These are phyloP conservation scores for Phyllosticta citribraziliensis DNA, from an alignment of 2,329 filamentous ascomycete genomes.

Conservation along the genomic window DNA sequence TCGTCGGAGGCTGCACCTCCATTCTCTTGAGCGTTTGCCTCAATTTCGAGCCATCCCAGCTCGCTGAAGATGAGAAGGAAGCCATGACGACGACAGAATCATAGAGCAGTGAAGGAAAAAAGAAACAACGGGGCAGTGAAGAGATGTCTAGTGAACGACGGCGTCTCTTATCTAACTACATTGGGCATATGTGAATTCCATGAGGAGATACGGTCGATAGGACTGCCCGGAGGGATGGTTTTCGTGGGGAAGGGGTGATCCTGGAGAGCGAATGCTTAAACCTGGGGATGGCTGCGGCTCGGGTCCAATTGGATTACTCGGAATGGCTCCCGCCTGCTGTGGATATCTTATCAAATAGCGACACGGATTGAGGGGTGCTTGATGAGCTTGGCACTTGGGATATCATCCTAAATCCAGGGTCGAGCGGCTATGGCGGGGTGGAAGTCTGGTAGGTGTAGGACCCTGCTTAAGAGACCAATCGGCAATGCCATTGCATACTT, in stretches of 20 bases:
- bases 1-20: background rate
- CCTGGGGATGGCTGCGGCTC: background rate
- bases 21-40: background rate
- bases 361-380: background rate
- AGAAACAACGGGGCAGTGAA: background rate
- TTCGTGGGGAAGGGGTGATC: background rate
- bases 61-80: background rate
- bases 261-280: background rate
- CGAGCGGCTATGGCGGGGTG: background rate
- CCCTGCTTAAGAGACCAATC: background rate
- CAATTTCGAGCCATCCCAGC: background rate
- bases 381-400: background rate
- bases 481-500: background rate
- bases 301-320: background rate
- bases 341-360: background rate
- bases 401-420: background rate
- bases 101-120: background rate
- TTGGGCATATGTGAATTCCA: background rate
- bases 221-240: background rate
- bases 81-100: background rate
- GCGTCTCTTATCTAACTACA: background rate
- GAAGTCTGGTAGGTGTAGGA: background rate
- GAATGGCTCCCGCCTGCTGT: background rate
- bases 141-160: background rate
- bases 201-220: background rate